phyloP scores from a whole-genome alignment of 192 early-diverging fungal species.

The Funneliformis mosseae region DNA sequence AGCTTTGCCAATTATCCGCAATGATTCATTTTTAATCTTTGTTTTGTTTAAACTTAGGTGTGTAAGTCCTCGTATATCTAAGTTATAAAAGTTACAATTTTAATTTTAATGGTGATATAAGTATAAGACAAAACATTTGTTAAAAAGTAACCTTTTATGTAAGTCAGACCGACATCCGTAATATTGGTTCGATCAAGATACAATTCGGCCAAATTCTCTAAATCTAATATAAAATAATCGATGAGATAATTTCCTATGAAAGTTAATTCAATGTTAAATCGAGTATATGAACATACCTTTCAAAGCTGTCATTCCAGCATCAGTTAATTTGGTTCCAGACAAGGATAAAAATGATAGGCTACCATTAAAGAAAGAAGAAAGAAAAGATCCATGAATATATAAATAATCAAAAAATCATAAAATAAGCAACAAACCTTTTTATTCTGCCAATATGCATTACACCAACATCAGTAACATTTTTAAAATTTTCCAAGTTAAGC shows the following conservation, averaged over 20 bases:
- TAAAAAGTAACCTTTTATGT: background rate
- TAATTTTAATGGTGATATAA: background rate
- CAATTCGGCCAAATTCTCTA: background rate
- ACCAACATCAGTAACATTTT: background rate
- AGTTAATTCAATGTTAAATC: background rate
- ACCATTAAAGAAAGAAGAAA: background rate
- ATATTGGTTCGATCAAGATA: slow-evolving; percentile 1
- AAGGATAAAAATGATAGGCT: slow-evolving; percentile 1
- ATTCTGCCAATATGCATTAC: background rate
- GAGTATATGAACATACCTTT: background rate
- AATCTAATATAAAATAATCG: background rate
- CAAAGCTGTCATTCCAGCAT: background rate
- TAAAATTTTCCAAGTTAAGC: background rate
- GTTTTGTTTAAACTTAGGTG: slow-evolving; percentile 5
- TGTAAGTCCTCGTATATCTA: background rate
- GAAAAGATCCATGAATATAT: background rate
- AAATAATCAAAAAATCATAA: background rate
- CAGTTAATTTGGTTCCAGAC: slow-evolving; percentile 4
- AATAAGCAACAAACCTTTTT: background rate
- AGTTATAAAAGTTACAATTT: background rate
- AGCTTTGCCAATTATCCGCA: background rate
- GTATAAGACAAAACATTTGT: background rate
- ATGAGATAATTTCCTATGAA: background rate
- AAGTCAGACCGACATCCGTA: background rate
- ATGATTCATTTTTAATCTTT: background rate